Conservation (phyloP, 768 basidiomycete genomes). For the Tylopilus subfusipes region DNA sequence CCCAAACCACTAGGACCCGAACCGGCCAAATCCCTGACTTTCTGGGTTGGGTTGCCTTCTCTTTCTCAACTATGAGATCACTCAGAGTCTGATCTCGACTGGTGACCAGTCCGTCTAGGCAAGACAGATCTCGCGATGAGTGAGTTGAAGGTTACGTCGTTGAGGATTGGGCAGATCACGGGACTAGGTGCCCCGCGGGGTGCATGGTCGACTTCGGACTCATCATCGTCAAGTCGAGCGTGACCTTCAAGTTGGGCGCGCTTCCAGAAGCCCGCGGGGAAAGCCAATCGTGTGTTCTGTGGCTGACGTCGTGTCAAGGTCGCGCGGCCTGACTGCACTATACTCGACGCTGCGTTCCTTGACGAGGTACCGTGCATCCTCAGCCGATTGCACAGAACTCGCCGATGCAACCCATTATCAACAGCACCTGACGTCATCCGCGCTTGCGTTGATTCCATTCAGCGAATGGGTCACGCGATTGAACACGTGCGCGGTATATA, state of each 20-base stretch:
- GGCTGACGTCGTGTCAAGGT: slow-evolving; percentile 11
- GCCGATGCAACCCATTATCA: slow-evolving; percentile 20
- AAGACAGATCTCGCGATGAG: slow-evolving; percentile 30
- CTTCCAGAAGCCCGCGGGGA: slow-evolving; percentile 25
- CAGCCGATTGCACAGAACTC: slow-evolving; percentile 27
- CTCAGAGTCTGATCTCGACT: too few species aligned
- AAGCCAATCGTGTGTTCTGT: not conserved
- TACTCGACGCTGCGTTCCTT: slow-evolving; percentile 29
- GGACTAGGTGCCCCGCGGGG: slow-evolving; percentile 34
- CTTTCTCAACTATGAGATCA: too few species aligned
- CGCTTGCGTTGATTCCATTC: slow-evolving; percentile 32
- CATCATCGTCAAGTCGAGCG: slow-evolving; percentile 34
- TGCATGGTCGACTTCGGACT: slow-evolving; percentile 36
- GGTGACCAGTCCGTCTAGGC: too few species aligned
- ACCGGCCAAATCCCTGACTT: too few species aligned
- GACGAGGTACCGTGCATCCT: slow-evolving; percentile 26
- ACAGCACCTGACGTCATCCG: slow-evolving; percentile 4
- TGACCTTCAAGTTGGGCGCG: slow-evolving; percentile 25
- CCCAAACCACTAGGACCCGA: too few species aligned
- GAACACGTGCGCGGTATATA: slow-evolving; percentile 6
- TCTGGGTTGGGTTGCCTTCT: too few species aligned
- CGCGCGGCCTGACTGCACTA: slow-evolving; percentile 31
- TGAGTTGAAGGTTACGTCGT: slow-evolving; percentile 31
- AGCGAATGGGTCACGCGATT: slow-evolving; percentile 29
- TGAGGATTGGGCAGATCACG: slow-evolving; percentile 38